Evolutionary conservation across 805 yeast species (phyloP), one percentile per base, ranked within the genome.

Genomic region (Yarrowia divulgata): DNA sequence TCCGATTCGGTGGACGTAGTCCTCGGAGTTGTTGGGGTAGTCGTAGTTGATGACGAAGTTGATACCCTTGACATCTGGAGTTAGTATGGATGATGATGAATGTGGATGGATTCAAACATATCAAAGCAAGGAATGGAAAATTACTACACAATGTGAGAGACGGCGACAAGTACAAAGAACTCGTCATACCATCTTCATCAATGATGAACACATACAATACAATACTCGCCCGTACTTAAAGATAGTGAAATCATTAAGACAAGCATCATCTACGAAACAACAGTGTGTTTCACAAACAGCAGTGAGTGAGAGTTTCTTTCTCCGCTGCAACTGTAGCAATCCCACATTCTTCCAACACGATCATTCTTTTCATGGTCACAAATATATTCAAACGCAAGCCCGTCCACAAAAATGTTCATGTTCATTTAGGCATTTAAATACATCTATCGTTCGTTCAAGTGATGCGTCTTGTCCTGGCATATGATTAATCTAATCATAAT

Each of bases 11-110:
- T 94, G 99, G 72, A 94, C 98, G 80, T 94, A 94, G 83, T 95
- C 98, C 85, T 95, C 99, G 78, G 93, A 91, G 83, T 94, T 94
- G 81, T 91, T 93, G 78, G 99, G 98, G 93, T 94, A 94, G 81
- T 94, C 98, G 78, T 86, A 92, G 88, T 95, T 95, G 79, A 95
- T 85, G 71, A 95, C 99, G 77, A 84, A 88, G 75, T 93, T 90
- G 79, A 95, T 91, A 80, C 98, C 99, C 85, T 95, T 95, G 81
- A 95, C 99, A 83, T 95, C 99, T 93, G 80, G 69, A 76, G 69
- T 69, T 71, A 69, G 66, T 34, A 42, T 29, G 43, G 64, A 57
- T n/a, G 34, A 57, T n/a, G 34, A n/a, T 67, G 58, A 49, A 48
- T 32, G 34, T 19, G 50, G 52, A 48, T 23, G 29, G 13, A 29